Percentiles rank a stretch among this genome's conserved stretches.
Evolutionary conservation across 2,329 filamentous ascomycete species (phyloP).

Genomic region (Ambrosiella beaveri): DNA sequence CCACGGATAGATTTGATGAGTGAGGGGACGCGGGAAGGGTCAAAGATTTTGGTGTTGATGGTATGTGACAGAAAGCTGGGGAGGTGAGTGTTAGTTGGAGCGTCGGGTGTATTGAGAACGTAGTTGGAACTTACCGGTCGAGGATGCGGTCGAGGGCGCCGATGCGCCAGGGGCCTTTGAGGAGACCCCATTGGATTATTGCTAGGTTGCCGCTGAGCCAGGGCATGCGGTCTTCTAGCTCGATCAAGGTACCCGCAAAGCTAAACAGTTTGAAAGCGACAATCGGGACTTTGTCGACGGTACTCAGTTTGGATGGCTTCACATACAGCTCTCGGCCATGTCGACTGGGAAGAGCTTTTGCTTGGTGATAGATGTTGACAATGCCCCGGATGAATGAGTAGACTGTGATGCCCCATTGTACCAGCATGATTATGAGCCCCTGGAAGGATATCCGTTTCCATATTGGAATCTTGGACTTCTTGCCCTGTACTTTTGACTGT

Average conservation of each 20-base stretch:
- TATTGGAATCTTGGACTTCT: not conserved
- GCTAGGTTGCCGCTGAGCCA: conserved; percentile 67
- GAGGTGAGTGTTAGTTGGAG: not conserved
- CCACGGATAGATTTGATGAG: conserved; percentile 55
- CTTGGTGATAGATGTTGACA: conserved; percentile 21
- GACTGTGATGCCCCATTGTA: conserved; percentile 37
- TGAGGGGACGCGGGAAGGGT: conserved; percentile 46
- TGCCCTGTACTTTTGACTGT: not conserved
- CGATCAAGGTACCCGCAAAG: conserved; percentile 53
- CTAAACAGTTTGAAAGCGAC: conserved; percentile 63
- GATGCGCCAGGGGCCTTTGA: conserved; percentile 58
- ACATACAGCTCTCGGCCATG: conserved; percentile 8
- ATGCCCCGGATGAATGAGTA: conserved; percentile 50
- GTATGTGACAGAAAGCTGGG: conserved; percentile 40
- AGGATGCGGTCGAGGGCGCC: conserved; percentile 60
- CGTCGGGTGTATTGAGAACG: too few relatives aligned
- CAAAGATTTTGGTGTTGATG: conserved; percentile 39
- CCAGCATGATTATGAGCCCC: conserved; percentile 35
- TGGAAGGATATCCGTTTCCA: conserved; percentile 24
- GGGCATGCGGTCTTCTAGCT: conserved; percentile 69
- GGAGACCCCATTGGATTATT: conserved; percentile 55
- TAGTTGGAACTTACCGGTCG: conserved; percentile 58
- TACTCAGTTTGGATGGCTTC: conserved; percentile 11
- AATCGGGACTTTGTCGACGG: conserved; percentile 39
- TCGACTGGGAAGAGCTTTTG: conserved; percentile 15